phyloP scores from a whole-genome alignment of 1,284 basidiomycete genomes.

The Vanrija sp. region DNA sequence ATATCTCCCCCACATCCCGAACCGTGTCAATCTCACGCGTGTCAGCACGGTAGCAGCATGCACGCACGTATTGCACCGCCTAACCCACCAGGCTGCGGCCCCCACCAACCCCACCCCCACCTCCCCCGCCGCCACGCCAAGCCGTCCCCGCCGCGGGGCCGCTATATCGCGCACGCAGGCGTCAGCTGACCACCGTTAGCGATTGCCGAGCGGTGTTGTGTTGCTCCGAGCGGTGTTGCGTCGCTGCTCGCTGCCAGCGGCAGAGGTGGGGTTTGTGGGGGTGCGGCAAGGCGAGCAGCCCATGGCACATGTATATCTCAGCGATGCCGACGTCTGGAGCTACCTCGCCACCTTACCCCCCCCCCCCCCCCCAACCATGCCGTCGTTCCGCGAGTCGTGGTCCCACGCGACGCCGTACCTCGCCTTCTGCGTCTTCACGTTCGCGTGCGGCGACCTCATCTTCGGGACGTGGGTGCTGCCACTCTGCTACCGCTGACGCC shows the following conservation, averaged over 20 bases:
- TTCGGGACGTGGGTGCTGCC: constrained; percentile 21
- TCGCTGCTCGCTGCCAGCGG: not conserved
- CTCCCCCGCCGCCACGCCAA: not conserved
- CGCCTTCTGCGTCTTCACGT: constrained; percentile 13
- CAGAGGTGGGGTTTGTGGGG: not conserved
- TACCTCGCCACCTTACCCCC: not conserved
- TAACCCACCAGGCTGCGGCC: not conserved
- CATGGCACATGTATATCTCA: not conserved
- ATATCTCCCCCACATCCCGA: no score
- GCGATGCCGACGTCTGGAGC: not conserved
- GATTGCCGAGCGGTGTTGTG: no score
- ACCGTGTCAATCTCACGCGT: no score
- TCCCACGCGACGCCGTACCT: constrained; percentile 16
- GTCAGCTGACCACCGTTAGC: no score
- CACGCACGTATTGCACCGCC: not conserved
- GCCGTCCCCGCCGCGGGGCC: no score
- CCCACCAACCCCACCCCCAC: not conserved
- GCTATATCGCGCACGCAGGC: no score
- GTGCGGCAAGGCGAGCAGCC: not conserved
- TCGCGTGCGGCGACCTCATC: constrained; percentile 18
- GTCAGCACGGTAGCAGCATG: not conserved
- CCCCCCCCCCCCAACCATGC: not conserved
- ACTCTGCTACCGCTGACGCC: not conserved
- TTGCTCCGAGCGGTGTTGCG: no score
- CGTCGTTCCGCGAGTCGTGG: constrained; percentile 5